Evolutionary conservation across 306 rosid genomes (phyloP).

Genomic region (Comarum palustre): DNA sequence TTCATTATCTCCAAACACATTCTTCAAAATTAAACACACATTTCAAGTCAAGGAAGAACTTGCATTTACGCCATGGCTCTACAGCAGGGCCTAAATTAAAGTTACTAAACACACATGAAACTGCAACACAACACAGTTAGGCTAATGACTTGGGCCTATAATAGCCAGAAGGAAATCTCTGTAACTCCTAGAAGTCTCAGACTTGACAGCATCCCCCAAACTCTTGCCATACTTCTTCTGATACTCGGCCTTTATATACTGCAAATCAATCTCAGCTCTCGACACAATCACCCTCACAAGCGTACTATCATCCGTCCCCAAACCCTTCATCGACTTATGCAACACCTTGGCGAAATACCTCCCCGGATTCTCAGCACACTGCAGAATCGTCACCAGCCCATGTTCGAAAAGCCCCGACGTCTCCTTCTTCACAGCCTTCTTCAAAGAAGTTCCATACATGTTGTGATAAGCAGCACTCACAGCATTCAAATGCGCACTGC

Average conservation of each 20-base stretch:
- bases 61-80: background rate
- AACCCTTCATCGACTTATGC: slow-evolving; percentile 65
- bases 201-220: slow-evolving; percentile 59
- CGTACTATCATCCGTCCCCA: slow-evolving; percentile 68
- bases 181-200: slow-evolving; percentile 79
- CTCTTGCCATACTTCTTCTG: slow-evolving; percentile 58
- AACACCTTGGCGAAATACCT: slow-evolving; percentile 75
- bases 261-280: slow-evolving; percentile 80
- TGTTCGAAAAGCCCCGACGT: slow-evolving; percentile 64
- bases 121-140: background rate
- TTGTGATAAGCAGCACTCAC: slow-evolving; percentile 43
- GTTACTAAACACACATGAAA: background rate
- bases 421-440: slow-evolving; percentile 71
- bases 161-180: slow-evolving; percentile 64
- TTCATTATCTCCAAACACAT: background rate
- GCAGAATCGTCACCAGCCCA: slow-evolving; percentile 62
- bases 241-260: slow-evolving; percentile 71
- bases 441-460: slow-evolving; percentile 54
- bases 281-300: slow-evolving; percentile 68
- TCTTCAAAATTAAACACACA: background rate
- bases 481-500: slow-evolving; percentile 65
- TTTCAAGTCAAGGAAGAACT: background rate
- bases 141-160: slow-evolving; percentile 54
- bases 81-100: background rate
- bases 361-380: slow-evolving; percentile 66